Conservation (phyloP, 1,284 basidiomycete genomes). For the Uromyces viciae-fabae region DNA sequence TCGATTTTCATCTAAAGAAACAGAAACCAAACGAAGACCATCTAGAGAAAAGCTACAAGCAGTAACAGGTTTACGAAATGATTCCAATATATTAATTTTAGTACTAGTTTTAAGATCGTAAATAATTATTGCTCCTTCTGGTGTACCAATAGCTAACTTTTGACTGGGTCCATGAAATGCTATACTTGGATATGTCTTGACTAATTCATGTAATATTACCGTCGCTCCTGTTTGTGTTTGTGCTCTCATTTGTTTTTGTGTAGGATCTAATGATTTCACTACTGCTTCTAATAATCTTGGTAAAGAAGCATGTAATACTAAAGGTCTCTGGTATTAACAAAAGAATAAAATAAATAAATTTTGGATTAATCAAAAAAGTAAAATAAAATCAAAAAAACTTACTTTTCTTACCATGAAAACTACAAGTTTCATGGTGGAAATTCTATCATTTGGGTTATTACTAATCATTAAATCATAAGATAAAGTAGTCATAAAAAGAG, state of each 20-base stretch:
- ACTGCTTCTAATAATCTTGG: conserved; percentile 89
- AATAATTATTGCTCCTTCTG: conserved; percentile 77
- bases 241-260: conserved; percentile 70
- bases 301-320: conserved; percentile 78
- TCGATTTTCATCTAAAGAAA: conserved; percentile 70
- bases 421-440: conserved; percentile 84
- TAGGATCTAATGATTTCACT: conserved; percentile 92
- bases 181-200: conserved; percentile 83
- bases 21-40: conserved; percentile 78
- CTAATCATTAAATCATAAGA: conserved; percentile 84
- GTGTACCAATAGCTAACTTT: conserved; percentile 85
- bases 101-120: conserved; percentile 96
- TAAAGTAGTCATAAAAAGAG: conserved; percentile 90
- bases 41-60: conserved; percentile 88
- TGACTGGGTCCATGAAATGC: conserved; percentile 84
- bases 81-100: conserved; percentile 87
- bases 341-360: not conserved
- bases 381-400: conserved; percentile 23
- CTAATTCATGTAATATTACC: conserved; percentile 83
- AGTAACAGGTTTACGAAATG: conserved; percentile 72
- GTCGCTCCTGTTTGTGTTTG: conserved; percentile 85
- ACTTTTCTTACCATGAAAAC: conserved; percentile 90
- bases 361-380: not conserved
- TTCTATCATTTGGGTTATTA: conserved; percentile 71
- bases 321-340: conserved; percentile 64